Percentiles rank a stretch among this genome's conserved stretches.
phyloP scores from a whole-genome alignment of 2,329 filamentous ascomycete species.

The Talaromyces sp. region DNA sequence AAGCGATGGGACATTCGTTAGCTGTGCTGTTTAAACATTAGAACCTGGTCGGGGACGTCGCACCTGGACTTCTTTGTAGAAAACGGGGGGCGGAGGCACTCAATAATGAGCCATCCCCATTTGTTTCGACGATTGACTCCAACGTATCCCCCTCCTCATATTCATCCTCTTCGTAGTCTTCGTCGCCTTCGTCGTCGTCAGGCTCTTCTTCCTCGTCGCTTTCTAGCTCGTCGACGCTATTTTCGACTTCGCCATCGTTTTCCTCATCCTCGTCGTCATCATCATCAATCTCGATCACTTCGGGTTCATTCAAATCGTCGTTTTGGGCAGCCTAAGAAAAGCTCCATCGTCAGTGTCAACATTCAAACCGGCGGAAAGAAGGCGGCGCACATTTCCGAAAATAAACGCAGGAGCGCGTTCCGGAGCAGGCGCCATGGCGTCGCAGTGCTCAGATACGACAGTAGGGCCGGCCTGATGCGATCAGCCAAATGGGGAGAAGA shows the following conservation, averaged over 20 bases:
- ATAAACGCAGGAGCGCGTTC: constrained; percentile 20
- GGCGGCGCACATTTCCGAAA: constrained; percentile 22
- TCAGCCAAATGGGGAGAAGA: background rate
- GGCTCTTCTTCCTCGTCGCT: constrained; percentile 20
- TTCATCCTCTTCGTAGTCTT: constrained; percentile 20
- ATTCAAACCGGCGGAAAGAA: constrained; percentile 8
- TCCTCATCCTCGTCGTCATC: constrained; percentile 28
- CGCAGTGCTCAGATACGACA: background rate
- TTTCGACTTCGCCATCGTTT: constrained; percentile 19
- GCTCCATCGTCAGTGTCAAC: constrained; percentile 8
- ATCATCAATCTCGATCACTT: constrained; percentile 37
- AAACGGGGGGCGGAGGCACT: constrained; percentile 9
- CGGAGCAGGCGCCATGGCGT: constrained; percentile 36
- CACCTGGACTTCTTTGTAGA: constrained; percentile 10
- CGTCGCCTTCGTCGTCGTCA: constrained; percentile 22
- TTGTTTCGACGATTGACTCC: constrained; percentile 22
- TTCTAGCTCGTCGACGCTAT: constrained; percentile 23
- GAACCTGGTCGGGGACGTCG: background rate
- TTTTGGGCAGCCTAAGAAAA: constrained; percentile 15
- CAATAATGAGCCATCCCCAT: constrained; percentile 20
- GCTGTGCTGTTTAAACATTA: background rate
- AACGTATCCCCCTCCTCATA: constrained; percentile 22
- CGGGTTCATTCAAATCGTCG: constrained; percentile 23
- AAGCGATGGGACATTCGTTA: background rate
- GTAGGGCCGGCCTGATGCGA: background rate